Evolutionary conservation across 257 asterid species (phyloP).

Genomic region (Scutellaria galericulata): DNA sequence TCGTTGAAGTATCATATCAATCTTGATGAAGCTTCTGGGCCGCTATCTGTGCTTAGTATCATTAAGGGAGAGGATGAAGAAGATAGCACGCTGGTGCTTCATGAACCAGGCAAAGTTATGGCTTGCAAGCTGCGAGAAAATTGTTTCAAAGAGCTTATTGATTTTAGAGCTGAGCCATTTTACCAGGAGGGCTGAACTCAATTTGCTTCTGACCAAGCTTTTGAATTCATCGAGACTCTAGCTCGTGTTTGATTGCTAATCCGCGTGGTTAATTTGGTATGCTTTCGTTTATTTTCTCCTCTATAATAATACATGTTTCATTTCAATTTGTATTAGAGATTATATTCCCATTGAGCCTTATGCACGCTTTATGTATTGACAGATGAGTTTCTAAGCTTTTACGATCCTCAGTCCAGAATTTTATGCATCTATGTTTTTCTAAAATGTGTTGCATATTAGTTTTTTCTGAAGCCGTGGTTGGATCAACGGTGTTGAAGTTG

Average conservation of each 20-base stretch:
- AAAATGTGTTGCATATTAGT: no score
- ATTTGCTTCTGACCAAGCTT: not conserved
- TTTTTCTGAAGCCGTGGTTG: no score
- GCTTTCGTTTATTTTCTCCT: not conserved
- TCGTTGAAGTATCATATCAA: constrained; percentile 31
- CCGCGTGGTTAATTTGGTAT: not conserved
- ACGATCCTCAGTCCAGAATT: no score
- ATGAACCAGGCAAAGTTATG: constrained; percentile 34
- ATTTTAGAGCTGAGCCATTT: constrained; percentile 29
- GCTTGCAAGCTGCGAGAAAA: constrained; percentile 20
- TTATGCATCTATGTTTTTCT: no score
- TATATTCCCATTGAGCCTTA: no score
- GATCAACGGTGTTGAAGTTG: no score
- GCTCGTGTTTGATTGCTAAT: constrained; percentile 29
- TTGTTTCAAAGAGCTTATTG: constrained; percentile 23
- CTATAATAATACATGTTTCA: not conserved
- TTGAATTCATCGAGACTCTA: constrained; percentile 34
- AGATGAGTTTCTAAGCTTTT: no score
- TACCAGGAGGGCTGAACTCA: constrained; percentile 25
- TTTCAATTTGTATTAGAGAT: no score
- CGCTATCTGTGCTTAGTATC: constrained; percentile 35
- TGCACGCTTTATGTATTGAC: no score
- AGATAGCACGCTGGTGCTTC: constrained; percentile 38
- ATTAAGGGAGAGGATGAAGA: constrained; percentile 36
- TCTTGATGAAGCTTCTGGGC: constrained; percentile 16